phyloP scores from a whole-genome alignment of 257 asterid genomes.

The Datura wrightii region DNA sequence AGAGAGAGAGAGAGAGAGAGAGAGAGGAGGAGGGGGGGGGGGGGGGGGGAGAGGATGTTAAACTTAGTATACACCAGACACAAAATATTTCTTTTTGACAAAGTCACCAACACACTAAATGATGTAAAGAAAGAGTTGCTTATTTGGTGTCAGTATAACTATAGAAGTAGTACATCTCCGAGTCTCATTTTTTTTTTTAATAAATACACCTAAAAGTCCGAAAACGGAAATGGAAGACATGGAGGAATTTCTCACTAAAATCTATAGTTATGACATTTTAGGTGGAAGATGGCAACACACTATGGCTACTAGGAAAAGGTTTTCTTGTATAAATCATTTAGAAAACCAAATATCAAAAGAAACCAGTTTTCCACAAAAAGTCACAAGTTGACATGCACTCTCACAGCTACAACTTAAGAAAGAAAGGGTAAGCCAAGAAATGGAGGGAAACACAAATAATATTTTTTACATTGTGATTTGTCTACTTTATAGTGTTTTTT shows the following conservation, averaged over 20 bases:
- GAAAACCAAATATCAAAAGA: neutral
- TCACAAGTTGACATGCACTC: neutral
- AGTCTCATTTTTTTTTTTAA: neutral
- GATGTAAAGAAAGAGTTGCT: neutral
- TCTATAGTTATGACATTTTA: neutral
- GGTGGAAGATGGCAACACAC: neutral
- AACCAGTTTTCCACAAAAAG: neutral
- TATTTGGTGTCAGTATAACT: conserved; percentile 18
- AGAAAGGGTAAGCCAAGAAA: neutral
- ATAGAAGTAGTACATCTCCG: neutral
- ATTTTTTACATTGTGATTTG: neutral
- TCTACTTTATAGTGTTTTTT: neutral
- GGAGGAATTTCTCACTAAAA: neutral
- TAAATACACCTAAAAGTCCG: neutral
- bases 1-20: neutral
- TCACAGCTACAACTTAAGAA: neutral
- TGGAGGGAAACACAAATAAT: neutral
- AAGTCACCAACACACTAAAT: neutral
- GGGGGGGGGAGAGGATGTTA: neutral
- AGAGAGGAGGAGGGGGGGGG: too few relatives aligned
- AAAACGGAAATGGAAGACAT: neutral
- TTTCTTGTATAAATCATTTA: neutral
- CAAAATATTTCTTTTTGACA: neutral
- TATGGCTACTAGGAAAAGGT: conserved; percentile 15
- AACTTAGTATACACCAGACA: neutral